Conservation (phyloP, 2,329 filamentous ascomycete genomes). For the Diaporthe helianthi region DNA sequence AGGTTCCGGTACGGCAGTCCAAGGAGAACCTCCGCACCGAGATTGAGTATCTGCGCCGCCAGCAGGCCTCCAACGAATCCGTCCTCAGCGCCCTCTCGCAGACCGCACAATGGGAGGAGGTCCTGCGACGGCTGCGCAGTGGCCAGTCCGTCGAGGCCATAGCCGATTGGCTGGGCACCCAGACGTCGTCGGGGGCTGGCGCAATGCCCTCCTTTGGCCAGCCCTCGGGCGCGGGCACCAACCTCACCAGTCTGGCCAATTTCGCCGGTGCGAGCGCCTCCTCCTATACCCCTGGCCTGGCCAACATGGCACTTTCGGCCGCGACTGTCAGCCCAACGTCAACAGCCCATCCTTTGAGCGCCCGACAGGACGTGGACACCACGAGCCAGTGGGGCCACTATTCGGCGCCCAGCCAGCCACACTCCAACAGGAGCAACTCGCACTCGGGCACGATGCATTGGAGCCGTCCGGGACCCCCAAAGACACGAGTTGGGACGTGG, state of each 20-base stretch:
- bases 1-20: constrained; percentile 67
- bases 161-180: constrained; percentile 58
- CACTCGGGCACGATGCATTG: constrained; percentile 56
- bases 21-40: constrained; percentile 68
- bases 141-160: constrained; percentile 64
- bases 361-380: constrained; percentile 50
- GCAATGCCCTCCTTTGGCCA: constrained; percentile 42
- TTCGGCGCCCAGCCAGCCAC: constrained; percentile 53
- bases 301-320: not conserved
- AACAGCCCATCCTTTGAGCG: constrained; percentile 41
- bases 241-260: constrained; percentile 41
- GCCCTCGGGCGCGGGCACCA: constrained; percentile 41
- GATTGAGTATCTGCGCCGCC: constrained; percentile 62
- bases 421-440: constrained; percentile 55
- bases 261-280: constrained; percentile 42
- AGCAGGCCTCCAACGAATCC: constrained; percentile 61
- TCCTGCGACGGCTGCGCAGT: constrained; percentile 58
- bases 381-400: constrained; percentile 54
- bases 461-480: constrained; percentile 50
- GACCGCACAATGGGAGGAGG: constrained; percentile 60
- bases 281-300: constrained; percentile 37
- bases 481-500: constrained; percentile 59
- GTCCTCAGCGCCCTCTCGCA: constrained; percentile 62
- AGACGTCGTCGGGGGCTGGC: constrained; percentile 43
- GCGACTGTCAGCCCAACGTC: constrained; percentile 43